phyloP scores from a whole-genome alignment of 1,139 yeast species.

The Suhomyces yuchorum region DNA sequence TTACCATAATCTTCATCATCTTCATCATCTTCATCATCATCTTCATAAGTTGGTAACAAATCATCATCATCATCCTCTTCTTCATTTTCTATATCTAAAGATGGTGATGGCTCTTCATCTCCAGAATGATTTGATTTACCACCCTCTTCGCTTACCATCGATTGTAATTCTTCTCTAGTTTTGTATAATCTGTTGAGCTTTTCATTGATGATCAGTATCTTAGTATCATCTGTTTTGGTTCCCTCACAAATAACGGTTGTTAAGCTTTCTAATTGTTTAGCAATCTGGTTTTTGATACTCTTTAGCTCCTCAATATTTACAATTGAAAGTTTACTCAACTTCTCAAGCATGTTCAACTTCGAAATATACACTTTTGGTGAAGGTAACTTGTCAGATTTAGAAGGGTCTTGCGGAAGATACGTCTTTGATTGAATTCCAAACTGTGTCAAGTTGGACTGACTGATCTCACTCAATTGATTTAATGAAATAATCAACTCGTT shows the following conservation, averaged over 20 bases:
- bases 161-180: constrained; percentile 49
- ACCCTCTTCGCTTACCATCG: constrained; percentile 38
- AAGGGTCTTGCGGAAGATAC: constrained; percentile 45
- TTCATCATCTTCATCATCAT: constrained; percentile 19
- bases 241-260: constrained; percentile 45
- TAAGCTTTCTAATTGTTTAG: constrained; percentile 46
- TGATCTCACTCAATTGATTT: constrained; percentile 31
- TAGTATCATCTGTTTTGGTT: constrained; percentile 46
- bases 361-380: constrained; percentile 52
- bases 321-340: constrained; percentile 40
- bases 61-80: constrained; percentile 29
- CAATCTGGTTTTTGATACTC: constrained; percentile 40
- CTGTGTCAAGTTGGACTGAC: constrained; percentile 44
- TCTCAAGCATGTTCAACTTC: constrained; percentile 48
- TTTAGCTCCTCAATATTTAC: constrained; percentile 42
- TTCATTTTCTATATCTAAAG: constrained; percentile 17
- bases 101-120: constrained; percentile 18
- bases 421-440: constrained; percentile 46
- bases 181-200: constrained; percentile 38
- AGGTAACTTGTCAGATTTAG: constrained; percentile 50
- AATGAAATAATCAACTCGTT: constrained; percentile 36
- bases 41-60: constrained; percentile 32
- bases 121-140: background rate
- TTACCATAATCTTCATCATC: constrained; percentile 21
- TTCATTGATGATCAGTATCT: constrained; percentile 42